These are phyloP conservation scores for Neonectria punicea DNA, from an alignment of 2,329 filamentous ascomycete genomes.

Conservation along the genomic window DNA sequence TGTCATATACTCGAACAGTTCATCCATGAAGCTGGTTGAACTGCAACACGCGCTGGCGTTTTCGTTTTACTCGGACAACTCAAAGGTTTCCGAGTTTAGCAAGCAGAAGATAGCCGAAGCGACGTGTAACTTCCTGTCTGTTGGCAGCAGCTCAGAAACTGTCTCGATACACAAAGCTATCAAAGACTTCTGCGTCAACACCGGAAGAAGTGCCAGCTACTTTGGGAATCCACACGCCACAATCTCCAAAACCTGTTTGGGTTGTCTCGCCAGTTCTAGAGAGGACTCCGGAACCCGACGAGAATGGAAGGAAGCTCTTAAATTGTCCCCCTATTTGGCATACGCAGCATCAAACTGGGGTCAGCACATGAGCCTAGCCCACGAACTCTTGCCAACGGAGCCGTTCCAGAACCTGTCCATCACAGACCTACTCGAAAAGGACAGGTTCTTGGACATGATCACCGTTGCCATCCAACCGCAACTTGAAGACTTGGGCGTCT, in stretches of 20 bases:
- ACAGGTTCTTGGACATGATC: conserved; percentile 3
- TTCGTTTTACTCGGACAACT: conserved; percentile 3
- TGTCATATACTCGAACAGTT: not conserved
- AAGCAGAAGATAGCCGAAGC: not conserved
- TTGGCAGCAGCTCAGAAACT: not conserved
- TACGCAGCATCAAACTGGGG: conserved; percentile 11
- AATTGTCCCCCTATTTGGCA: not conserved
- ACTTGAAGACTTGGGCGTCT: not conserved
- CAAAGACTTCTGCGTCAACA: conserved; percentile 1
- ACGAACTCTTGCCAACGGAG: not conserved
- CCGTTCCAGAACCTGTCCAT: not conserved
- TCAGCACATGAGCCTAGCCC: not conserved
- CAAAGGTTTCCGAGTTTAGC: not conserved
- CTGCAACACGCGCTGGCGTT: conserved; percentile 6
- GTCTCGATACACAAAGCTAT: conserved; percentile 5
- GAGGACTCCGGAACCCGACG: not conserved
- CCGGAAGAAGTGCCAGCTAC: not conserved
- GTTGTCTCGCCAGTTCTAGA: not conserved
- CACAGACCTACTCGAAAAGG: not conserved
- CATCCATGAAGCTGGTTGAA: not conserved
- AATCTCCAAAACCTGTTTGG: conserved; percentile 4
- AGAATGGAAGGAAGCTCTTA: not conserved
- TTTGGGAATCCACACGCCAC: conserved; percentile 2
- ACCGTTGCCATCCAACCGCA: not conserved
- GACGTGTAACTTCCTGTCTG: conserved; percentile 3